Evolutionary conservation across 305 asterid genomes (phyloP).

Genomic region (Andrographis paniculata): DNA sequence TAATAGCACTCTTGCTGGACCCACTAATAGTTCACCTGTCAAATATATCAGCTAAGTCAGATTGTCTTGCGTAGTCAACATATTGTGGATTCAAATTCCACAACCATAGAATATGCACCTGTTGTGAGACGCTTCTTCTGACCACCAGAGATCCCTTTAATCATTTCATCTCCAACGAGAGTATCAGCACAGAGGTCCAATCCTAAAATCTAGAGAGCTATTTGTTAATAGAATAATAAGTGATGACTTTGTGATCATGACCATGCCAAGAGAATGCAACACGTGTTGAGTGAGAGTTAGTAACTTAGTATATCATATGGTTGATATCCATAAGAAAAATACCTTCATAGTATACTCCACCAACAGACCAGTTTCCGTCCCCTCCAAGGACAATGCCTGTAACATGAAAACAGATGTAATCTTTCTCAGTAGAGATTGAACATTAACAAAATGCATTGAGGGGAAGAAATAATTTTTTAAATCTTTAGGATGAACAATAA

Average conservation of each 20-base stretch:
- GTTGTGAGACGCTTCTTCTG: conserved; percentile 91
- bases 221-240: conserved; percentile 30
- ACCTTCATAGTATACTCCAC: conserved; percentile 92
- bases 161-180: conserved; percentile 95
- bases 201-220: conserved; percentile 86
- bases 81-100: conserved; percentile 10
- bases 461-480: too few species aligned
- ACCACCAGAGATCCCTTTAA: conserved; percentile 95
- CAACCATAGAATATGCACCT: conserved; percentile 33
- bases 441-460: too few species aligned
- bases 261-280: too few species aligned
- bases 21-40: conserved; percentile 79
- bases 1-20: conserved; percentile 76
- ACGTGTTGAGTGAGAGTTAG: background rate
- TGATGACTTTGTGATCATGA: too few species aligned
- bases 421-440: too few species aligned
- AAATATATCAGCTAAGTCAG: conserved; percentile 28
- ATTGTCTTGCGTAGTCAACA: conserved; percentile 10
- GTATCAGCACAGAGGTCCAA: conserved; percentile 86
- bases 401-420: too few species aligned
- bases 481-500: too few species aligned
- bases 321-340: conserved; percentile 20
- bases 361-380: conserved; percentile 64
- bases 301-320: too few species aligned
- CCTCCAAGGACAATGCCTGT: conserved; percentile 84